Evolutionary conservation across 441 rosid genomes (phyloP).

Genomic region (Erodium moschatum): DNA sequence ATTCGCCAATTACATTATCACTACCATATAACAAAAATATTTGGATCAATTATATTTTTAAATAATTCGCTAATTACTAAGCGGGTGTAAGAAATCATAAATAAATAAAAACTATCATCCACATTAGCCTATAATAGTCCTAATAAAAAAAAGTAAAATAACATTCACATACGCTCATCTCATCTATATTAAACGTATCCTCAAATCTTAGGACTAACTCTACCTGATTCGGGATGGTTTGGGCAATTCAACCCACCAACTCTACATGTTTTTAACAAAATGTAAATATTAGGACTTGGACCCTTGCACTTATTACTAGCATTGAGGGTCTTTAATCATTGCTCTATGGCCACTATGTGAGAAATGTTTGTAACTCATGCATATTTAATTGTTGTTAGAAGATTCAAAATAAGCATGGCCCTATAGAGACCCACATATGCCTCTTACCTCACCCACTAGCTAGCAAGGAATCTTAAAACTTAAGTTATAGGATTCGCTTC

Average conservation of each 20-base stretch:
- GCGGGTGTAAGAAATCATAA: not conserved
- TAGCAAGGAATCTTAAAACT: not conserved
- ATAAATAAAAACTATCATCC: no score
- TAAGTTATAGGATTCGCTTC: not conserved
- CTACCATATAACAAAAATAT: no score
- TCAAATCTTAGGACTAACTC: not conserved
- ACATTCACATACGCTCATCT: no score
- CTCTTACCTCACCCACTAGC: not conserved
- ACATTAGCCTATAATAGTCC: no score
- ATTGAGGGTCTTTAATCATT: not conserved
- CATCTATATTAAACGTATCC: no score
- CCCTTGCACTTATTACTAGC: not conserved
- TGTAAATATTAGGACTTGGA: not conserved
- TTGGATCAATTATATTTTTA: not conserved
- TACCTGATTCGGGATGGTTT: not conserved
- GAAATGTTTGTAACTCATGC: not conserved
- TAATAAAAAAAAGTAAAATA: no score
- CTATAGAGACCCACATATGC: not conserved
- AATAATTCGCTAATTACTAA: not conserved
- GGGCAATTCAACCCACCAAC: not conserved
- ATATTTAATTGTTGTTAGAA: not conserved
- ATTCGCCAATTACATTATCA: not conserved
- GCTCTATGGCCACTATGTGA: not conserved
- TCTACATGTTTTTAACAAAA: not conserved
- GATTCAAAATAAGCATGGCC: not conserved